Conservation (phyloP, 2,329 filamentous ascomycete genomes). For the Pochonia chlamydosporia region DNA sequence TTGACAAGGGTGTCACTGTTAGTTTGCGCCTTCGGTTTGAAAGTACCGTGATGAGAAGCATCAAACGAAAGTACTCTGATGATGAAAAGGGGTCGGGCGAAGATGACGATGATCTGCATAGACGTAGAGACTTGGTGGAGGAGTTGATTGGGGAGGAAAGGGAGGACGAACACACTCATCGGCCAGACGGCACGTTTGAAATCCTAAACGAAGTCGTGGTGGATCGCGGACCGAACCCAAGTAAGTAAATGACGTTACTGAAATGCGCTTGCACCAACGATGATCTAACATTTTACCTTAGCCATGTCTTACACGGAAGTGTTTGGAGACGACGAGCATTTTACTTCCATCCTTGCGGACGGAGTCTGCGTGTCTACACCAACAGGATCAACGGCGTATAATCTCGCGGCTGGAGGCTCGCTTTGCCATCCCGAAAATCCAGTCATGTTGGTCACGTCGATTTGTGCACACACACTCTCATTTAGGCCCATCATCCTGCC, state of each 20-base stretch:
- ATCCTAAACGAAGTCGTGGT: constrained; percentile 97
- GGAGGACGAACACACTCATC: constrained; percentile 79
- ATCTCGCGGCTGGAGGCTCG: constrained; percentile 89
- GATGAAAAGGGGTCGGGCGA: constrained; percentile 22
- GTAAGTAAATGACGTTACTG: constrained; percentile 40
- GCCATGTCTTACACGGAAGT: constrained; percentile 89
- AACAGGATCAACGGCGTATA: constrained; percentile 92
- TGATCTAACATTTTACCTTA: constrained; percentile 25
- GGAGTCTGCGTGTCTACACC: constrained; percentile 92
- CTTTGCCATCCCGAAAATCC: constrained; percentile 95
- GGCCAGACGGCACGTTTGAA: constrained; percentile 76
- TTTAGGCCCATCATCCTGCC: constrained; percentile 96
- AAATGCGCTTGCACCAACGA: background rate
- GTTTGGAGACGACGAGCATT: constrained; percentile 92
- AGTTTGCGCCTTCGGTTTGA: constrained; percentile 86
- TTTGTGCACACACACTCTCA: constrained; percentile 89
- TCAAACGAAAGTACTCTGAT: constrained; percentile 34
- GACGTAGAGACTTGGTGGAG: constrained; percentile 68
- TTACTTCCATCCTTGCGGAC: constrained; percentile 89
- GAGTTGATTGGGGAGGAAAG: constrained; percentile 83
- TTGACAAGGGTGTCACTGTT: constrained; percentile 80
- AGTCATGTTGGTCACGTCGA: constrained; percentile 88
- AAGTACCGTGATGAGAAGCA: constrained; percentile 84
- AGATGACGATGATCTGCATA: constrained; percentile 31
- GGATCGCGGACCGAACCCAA: constrained; percentile 88